A percentile compares a stretch with the other conserved stretches of the same genome.
phyloP scores from a whole-genome alignment of 2,329 filamentous ascomycete genomes.

The Chaetomiaceae sp. region DNA sequence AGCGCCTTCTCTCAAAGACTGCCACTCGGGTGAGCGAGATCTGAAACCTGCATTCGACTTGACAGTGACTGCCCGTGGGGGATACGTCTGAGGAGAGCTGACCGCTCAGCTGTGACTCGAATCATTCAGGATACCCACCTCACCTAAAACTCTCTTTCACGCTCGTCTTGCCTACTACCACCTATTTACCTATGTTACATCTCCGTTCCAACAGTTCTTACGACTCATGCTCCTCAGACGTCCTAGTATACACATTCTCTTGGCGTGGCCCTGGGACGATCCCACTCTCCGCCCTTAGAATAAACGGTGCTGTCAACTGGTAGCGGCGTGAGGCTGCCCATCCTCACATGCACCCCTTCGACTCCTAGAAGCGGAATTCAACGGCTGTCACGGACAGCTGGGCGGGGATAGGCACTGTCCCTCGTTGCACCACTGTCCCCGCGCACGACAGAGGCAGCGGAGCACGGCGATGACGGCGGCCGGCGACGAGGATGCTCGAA shows the following conservation, averaged over 20 bases:
- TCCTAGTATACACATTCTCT: too few species aligned
- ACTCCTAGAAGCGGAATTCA: neutral
- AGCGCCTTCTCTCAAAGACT: neutral
- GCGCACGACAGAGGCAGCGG: too few species aligned
- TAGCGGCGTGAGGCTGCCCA: neutral
- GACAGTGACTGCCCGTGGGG: constrained; percentile 3
- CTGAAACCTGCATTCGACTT: constrained; percentile 8
- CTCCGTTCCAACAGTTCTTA: too few species aligned
- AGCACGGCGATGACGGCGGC: constrained; percentile 4
- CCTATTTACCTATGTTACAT: too few species aligned
- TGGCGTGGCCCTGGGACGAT: too few species aligned
- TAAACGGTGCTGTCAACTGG: too few species aligned
- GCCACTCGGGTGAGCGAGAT: neutral
- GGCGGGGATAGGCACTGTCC: too few species aligned
- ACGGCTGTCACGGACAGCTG: neutral
- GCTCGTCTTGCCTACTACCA: neutral
- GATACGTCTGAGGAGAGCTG: neutral
- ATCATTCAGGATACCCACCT: neutral
- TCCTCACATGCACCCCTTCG: neutral
- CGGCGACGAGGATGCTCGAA: constrained; percentile 6
- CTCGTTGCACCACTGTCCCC: too few species aligned
- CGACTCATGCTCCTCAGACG: too few species aligned
- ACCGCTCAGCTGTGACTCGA: constrained; percentile 6
- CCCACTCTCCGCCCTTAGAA: too few species aligned
- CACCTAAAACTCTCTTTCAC: neutral